phyloP scores from a whole-genome alignment of 805 yeast species.

The Kodamaea laetipori region DNA sequence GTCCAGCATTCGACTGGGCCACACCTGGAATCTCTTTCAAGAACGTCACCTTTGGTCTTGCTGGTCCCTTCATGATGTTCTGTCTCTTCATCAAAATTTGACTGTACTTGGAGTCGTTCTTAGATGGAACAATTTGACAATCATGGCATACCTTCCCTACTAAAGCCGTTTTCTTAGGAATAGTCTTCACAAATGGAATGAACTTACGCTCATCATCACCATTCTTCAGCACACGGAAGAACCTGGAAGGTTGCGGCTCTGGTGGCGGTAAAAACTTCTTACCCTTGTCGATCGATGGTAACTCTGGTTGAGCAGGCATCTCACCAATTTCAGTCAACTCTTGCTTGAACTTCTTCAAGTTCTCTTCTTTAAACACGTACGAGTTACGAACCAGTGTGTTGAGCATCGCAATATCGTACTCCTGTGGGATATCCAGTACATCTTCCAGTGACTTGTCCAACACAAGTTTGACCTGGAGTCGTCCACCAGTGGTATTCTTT shows the following conservation, averaged over 20 bases:
- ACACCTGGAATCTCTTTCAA: constrained; percentile 84
- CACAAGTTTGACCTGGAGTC: constrained; percentile 56
- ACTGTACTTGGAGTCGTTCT: constrained; percentile 67
- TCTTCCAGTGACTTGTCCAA: constrained; percentile 49
- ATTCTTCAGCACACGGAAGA: constrained; percentile 36
- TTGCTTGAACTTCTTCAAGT: constrained; percentile 58
- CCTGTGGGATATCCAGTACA: constrained; percentile 61
- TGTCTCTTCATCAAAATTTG: constrained; percentile 56
- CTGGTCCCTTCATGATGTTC: constrained; percentile 52
- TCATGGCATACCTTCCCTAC: constrained; percentile 91
- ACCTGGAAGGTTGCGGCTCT: constrained; percentile 21
- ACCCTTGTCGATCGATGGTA: constrained; percentile 35
- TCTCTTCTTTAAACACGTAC: constrained; percentile 85
- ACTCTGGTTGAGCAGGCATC: constrained; percentile 54
- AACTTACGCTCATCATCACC: constrained; percentile 38
- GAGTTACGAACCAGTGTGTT: constrained; percentile 83
- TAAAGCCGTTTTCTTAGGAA: constrained; percentile 84
- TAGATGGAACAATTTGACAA: constrained; percentile 82
- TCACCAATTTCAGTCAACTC: constrained; percentile 53
- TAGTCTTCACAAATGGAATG: constrained; percentile 83
- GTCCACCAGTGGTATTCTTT: constrained; percentile 40
- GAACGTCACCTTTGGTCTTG: constrained; percentile 66
- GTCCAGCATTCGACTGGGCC: constrained; percentile 82
- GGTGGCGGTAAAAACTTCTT: constrained; percentile 15
- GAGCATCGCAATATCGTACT: constrained; percentile 76